Base-by-base conservation (phyloP, 192 early-diverging fungal species). In the Spizellomyces sp. region DNA sequence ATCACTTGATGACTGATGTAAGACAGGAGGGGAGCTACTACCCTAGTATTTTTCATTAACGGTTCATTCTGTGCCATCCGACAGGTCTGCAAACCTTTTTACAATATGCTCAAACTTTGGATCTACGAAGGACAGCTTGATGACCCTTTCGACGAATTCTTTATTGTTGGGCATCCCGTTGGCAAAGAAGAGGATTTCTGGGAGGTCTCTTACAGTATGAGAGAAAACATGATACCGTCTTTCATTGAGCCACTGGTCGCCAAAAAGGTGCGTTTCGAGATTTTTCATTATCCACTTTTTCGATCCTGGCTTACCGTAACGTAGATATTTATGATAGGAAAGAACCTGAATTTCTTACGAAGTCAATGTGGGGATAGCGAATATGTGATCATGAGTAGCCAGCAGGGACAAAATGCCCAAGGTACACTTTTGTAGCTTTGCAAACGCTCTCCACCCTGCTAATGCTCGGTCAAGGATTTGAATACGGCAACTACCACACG, bases 81-180 rank as follows among this genome's bases (percentile, higher is more conserved):
- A 7, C 58, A 88, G 83, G 84, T 92, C 2, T 90, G 94, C 0
- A 81, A 79, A 45, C 97, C 97, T n/a, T 97, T 99, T 75, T 95
- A 89, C 74, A 86, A 88, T 62, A 95, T 95, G 83, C 83, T 99
- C 15, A 85, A 87, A 59, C 86, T 87, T 43, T 99, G 97, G 97
- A 87, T 99, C 15, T 95, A 91, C 45, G 91, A 94, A 64, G 97
- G 97, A 42, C 95, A 96, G 78, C 81, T 99, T 48, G 89, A 90
- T 19, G 97, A 99, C 75, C 94, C 93, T 17, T 90, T 91, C 73
- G 83, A 83, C 41, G 97, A 99, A 79, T 99, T 96, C 69, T 99
- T 98, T 77, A 89, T 98, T 10, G 80, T 80, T 4, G 76, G 69
- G 44, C 83, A 91, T 69, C 75, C 69, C 6, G 74, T 79, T 41